Evolutionary conservation across 805 yeast genomes (phyloP).

Genomic region (Jamesozyma jinghongensis): DNA sequence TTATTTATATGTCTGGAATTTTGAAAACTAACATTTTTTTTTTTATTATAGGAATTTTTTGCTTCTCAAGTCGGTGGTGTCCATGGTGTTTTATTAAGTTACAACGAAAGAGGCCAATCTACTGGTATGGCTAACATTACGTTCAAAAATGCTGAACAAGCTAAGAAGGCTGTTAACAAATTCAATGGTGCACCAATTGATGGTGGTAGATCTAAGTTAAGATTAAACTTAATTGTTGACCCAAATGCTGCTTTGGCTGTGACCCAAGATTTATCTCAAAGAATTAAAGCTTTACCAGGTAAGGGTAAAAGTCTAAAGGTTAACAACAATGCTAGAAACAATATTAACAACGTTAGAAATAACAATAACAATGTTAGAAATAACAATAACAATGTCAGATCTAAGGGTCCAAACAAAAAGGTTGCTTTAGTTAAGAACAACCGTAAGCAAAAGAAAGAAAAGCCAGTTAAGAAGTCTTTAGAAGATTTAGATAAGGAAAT

Average conservation of each 20-base stretch:
- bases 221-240: conserved; percentile 74
- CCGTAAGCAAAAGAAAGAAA: conserved; percentile 31
- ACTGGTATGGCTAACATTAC: conserved; percentile 86
- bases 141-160: conserved; percentile 61
- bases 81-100: conserved; percentile 56
- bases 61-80: conserved; percentile 82
- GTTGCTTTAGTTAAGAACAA: conserved; percentile 28
- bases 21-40: conserved; percentile 3
- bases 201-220: conserved; percentile 68
- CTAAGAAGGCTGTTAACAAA: conserved; percentile 67
- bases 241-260: conserved; percentile 56
- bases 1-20: neutral
- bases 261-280: conserved; percentile 42
- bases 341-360: neutral
- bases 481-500: conserved; percentile 96
- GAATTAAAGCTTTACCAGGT: conserved; percentile 45
- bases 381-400: conserved; percentile 2
- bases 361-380: conserved; percentile 3
- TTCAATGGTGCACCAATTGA: conserved; percentile 94
- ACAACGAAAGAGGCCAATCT: conserved; percentile 81
- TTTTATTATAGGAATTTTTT: conserved; percentile 66
- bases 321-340: neutral
- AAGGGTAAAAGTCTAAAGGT: conserved; percentile 4
- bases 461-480: conserved; percentile 59
- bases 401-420: conserved; percentile 29